A percentile compares a stretch with the other conserved stretches of the same genome.
These are phyloP conservation scores for Clarireedia monteithiana DNA, from an alignment of 2,329 filamentous ascomycete species.

Conservation along the genomic window DNA sequence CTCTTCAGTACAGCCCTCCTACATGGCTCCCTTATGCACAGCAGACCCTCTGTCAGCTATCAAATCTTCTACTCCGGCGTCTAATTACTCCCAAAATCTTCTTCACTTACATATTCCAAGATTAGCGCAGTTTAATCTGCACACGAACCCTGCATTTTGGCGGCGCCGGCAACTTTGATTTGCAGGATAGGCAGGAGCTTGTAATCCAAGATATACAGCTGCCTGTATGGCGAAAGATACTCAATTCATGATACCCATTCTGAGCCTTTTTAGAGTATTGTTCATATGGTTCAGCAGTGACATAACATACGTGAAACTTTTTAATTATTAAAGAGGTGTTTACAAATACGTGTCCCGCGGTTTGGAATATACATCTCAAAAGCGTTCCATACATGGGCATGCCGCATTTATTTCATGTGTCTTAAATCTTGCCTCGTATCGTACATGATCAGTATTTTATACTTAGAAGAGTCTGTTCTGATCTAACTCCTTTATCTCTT, in stretches of 20 bases:
- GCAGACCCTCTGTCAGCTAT: no score
- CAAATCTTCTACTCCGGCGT: no score
- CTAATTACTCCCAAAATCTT: background rate
- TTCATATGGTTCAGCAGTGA: background rate
- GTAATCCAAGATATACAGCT: slow-evolving; percentile 3
- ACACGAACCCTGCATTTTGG: slow-evolving; percentile 1
- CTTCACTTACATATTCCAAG: slow-evolving; percentile 1
- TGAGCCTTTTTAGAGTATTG: background rate
- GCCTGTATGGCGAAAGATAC: slow-evolving; percentile 4
- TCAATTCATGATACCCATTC: slow-evolving; percentile 10
- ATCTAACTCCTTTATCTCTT: background rate
- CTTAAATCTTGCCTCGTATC: background rate
- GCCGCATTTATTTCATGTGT: no score
- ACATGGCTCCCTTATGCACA: no score
- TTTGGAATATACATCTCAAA: no score
- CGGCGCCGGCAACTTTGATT: background rate
- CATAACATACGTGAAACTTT: background rate
- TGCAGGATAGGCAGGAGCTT: background rate
- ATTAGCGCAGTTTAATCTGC: slow-evolving; percentile 8
- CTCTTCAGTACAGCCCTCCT: background rate
- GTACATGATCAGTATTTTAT: background rate
- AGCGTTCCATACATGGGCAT: background rate
- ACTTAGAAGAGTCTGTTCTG: slow-evolving; percentile 4
- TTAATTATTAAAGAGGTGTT: background rate
- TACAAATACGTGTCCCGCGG: background rate